Percentiles rank a stretch among this genome's conserved stretches.
Conservation (phyloP, 179 eudicot genomes). For the Beta corolliflora region DNA sequence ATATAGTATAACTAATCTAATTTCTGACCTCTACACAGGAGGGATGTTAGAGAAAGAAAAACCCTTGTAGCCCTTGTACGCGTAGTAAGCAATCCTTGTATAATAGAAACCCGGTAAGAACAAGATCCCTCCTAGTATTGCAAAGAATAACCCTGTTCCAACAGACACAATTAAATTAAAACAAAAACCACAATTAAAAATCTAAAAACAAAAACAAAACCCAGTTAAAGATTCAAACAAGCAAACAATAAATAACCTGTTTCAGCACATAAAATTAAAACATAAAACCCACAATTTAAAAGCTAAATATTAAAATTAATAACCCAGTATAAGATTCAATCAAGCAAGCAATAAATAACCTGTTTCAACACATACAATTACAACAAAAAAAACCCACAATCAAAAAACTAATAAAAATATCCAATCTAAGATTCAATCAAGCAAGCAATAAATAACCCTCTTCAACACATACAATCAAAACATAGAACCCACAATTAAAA, state of each 20-base stretch:
- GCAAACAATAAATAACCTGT: background rate
- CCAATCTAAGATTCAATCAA: too few species aligned
- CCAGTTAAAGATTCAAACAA: background rate
- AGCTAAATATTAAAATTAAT: too few species aligned
- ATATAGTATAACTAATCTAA: conserved; percentile 23
- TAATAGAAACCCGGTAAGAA: conserved; percentile 97
- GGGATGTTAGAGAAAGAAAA: conserved; percentile 94
- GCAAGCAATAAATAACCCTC: too few species aligned
- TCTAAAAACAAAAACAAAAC: background rate
- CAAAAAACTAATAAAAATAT: too few species aligned
- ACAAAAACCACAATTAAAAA: background rate
- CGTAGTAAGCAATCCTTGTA: conserved; percentile 94
- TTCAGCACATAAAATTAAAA: too few species aligned
- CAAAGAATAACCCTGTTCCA: conserved; percentile 75
- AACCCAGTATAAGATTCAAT: too few species aligned
- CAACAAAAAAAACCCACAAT: too few species aligned
- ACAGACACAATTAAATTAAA: background rate
- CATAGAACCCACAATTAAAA: too few species aligned
- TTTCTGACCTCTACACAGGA: conserved; percentile 64
- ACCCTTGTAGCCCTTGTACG: conserved; percentile 96
- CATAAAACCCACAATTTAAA: too few species aligned
- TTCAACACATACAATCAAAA: too few species aligned
- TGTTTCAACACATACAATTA: too few species aligned
- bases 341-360: too few species aligned
- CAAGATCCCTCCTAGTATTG: conserved; percentile 76